Percentiles rank a stretch among this genome's conserved stretches.
Conservation (phyloP, 352 stramenopile genomes). For the Pythium vanterpoolii region DNA sequence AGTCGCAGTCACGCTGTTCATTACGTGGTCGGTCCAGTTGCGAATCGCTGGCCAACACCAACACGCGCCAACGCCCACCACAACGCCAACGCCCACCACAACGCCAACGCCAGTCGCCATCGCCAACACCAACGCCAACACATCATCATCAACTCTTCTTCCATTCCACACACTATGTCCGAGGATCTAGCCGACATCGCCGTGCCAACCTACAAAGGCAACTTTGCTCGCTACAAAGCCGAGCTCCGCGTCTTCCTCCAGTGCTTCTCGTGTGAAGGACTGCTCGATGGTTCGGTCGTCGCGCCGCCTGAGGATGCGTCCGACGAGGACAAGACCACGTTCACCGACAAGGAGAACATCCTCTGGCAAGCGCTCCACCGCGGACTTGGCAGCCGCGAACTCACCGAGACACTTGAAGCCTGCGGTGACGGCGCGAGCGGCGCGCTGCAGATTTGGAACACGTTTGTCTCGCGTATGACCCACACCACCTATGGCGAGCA, state of each 20-base stretch:
- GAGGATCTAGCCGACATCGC: constrained; percentile 13
- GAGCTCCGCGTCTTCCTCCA: constrained; percentile 20
- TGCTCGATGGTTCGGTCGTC: constrained; percentile 11
- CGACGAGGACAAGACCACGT: constrained; percentile 8
- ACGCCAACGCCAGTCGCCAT: not conserved
- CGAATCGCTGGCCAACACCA: no score
- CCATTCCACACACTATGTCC: not conserved
- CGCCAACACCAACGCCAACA: not conserved
- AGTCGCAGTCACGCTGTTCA: no score
- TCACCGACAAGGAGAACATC: constrained; percentile 13
- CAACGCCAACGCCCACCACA: not conserved
- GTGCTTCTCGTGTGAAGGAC: constrained; percentile 10
- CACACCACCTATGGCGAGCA: constrained; percentile 20
- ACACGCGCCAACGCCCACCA: not conserved
- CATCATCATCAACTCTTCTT: not conserved
- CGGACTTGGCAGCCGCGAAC: constrained; percentile 7
- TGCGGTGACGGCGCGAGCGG: constrained; percentile 1
- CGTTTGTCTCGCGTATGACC: constrained; percentile 16
- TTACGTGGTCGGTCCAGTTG: no score
- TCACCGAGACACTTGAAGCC: constrained; percentile 13
- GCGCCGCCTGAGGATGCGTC: constrained; percentile 9
- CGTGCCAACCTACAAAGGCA: constrained; percentile 18
- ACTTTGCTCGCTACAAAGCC: constrained; percentile 21
- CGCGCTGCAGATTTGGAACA: constrained; percentile 12
- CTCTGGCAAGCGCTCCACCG: constrained; percentile 18